These are phyloP conservation scores for Brassica incana DNA, from an alignment of 345 rosid species.

Conservation along the genomic window DNA sequence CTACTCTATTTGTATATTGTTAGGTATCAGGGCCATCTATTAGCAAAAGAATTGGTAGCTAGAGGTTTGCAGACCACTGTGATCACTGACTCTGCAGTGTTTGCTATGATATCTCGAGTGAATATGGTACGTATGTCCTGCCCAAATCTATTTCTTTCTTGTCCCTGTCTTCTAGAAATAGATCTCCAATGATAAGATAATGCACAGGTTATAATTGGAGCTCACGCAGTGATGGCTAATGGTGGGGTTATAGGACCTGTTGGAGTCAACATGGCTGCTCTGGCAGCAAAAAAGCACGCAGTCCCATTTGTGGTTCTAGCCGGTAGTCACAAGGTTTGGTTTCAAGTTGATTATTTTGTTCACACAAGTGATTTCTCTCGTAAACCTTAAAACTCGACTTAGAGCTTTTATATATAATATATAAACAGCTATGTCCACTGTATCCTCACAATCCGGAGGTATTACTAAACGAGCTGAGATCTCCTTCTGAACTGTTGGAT, in stretches of 20 bases:
- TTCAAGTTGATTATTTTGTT: not conserved
- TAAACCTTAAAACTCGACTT: not conserved
- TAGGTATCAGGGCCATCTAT: conserved; percentile 94
- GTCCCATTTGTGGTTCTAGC: conserved; percentile 99
- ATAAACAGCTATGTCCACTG: conserved; percentile 81
- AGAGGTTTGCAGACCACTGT: conserved; percentile 93
- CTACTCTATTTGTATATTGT: conserved; percentile 10
- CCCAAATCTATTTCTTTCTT: not conserved
- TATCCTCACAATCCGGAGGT: conserved; percentile 99
- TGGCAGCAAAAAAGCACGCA: conserved; percentile 95
- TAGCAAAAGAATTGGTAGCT: conserved; percentile 87
- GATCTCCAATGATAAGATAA: conserved; percentile 29
- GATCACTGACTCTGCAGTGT: conserved; percentile 95
- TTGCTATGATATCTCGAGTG: conserved; percentile 97
- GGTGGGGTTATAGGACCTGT: conserved; percentile 98
- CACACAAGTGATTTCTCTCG: not conserved
- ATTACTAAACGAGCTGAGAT: conserved; percentile 86
- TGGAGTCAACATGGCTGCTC: conserved; percentile 97
- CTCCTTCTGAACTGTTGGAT: conserved; percentile 91
- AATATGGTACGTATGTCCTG: conserved; percentile 77
- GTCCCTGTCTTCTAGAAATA: not conserved
- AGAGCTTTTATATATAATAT: not conserved
- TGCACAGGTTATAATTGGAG: conserved; percentile 91
- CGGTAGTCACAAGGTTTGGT: conserved; percentile 89
- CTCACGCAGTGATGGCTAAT: conserved; percentile 98